Base-by-base conservation (phyloP, 257 asterid genomes). In the Solanum commersonii region DNA sequence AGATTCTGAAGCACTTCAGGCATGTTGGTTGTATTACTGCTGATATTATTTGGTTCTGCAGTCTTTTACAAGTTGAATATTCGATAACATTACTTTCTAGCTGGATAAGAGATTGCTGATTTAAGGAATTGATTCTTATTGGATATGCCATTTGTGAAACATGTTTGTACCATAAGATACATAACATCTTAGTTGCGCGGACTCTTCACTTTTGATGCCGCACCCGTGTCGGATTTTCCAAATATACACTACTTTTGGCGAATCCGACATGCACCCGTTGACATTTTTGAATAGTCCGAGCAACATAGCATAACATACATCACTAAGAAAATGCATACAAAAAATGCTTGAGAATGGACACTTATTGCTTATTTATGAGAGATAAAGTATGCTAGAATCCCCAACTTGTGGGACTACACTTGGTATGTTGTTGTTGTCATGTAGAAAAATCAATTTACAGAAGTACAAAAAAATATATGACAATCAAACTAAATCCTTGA, bases 1-100 rank as follows among this genome's bases (percentile, higher is more conserved):
- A 23, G 99, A 97, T 93, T 95, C 98, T 67, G 98, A 95, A 88
- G 93, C 98, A 84, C 98, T 97, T 88, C 98, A 96, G 98, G 99
- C 93, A 92, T 87, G 89, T 67, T 18, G 82, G 52, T 87, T 87
- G 46, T 87, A 37, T 56, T 37, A 81, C 38, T 81, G 68, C 68
- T 81, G 29, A 46, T 49, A 16, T 49, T 49, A 10, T 16, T 46
- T 81, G 56, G 42, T 81, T 81, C 42, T 46, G 68, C 70, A 18
- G 5, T 49, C 27, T 49, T 49, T 63, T 81, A 81, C 70, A 18
- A 81, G 42, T 46, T 81, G 85, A 81, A 81, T 18, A 46, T 81
- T 81, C 29, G 33, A 44, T 44, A 4, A 18, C 18, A 29, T 81
- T 81, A 46, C 42, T 81, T 81, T 81, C 42, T 81, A 31, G 42